phyloP scores from a whole-genome alignment of 768 basidiomycete genomes.

The Suillus alpinus region DNA sequence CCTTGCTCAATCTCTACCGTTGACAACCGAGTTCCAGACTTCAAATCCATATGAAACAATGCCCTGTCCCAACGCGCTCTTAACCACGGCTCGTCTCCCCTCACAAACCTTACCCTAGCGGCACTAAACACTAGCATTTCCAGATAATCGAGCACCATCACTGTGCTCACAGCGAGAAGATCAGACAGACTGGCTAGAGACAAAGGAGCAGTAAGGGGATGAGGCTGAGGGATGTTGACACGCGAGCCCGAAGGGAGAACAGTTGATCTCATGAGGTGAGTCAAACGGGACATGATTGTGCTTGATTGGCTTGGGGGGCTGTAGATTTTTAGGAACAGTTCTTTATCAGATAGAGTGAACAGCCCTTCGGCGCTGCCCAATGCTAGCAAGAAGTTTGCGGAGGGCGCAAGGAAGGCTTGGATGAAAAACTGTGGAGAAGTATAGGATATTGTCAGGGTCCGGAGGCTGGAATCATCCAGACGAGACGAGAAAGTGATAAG shows the following conservation, averaged over 20 bases:
- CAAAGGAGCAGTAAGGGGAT: background rate
- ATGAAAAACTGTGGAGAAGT: conserved; percentile 48
- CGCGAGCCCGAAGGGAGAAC: conserved; percentile 26
- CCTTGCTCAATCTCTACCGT: background rate
- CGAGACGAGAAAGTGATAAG: background rate
- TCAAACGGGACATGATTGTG: conserved; percentile 11
- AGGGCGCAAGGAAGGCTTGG: conserved; percentile 41
- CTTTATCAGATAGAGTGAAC: conserved; percentile 36
- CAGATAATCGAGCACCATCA: conserved; percentile 28
- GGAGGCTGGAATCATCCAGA: background rate
- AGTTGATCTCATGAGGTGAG: conserved; percentile 3
- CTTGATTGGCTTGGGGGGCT: conserved; percentile 5
- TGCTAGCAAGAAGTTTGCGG: conserved; percentile 41
- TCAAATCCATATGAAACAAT: background rate
- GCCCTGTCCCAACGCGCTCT: conserved; percentile 38
- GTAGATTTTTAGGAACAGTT: background rate
- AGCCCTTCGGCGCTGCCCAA: conserved; percentile 35
- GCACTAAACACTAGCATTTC: conserved; percentile 39
- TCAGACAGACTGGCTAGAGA: conserved; percentile 2
- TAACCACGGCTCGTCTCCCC: conserved; percentile 54
- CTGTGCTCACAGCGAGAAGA: conserved; percentile 19
- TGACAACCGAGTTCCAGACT: background rate
- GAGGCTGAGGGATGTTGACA: conserved; percentile 14
- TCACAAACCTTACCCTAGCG: conserved; percentile 44
- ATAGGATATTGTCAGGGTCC: conserved; percentile 38